Evolutionary conservation across 371 early-diverging fungal species (phyloP).

Genomic region (Mucor sp.): DNA sequence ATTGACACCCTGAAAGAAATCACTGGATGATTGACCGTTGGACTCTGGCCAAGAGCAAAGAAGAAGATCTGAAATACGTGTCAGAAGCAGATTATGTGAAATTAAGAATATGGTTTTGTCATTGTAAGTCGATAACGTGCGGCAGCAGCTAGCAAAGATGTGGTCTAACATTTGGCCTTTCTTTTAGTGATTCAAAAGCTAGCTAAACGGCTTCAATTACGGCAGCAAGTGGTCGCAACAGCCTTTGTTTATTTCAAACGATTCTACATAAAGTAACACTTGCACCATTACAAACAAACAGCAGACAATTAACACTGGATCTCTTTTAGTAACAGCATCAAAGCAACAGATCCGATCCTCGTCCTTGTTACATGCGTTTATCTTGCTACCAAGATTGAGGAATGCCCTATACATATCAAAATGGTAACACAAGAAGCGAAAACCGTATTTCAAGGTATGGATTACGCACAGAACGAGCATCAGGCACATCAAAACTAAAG

Average conservation of each 20-base stretch:
- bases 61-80: constrained; percentile 61
- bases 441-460: constrained; percentile 58
- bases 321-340: constrained; percentile 63
- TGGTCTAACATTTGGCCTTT: background rate
- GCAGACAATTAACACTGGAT: background rate
- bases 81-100: constrained; percentile 60
- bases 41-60: constrained; percentile 53
- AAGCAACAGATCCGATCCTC: constrained; percentile 75
- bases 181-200: constrained; percentile 73
- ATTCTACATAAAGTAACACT: constrained; percentile 79
- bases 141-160: background rate
- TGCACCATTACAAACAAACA: background rate
- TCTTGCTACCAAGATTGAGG: constrained; percentile 89
- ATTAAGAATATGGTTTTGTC: constrained; percentile 70
- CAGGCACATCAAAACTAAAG: background rate
- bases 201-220: constrained; percentile 70
- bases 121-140: constrained; percentile 41
- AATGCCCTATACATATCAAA: constrained; percentile 85
- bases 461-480: background rate
- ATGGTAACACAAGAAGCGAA: constrained; percentile 75
- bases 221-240: constrained; percentile 87
- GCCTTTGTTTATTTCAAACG: constrained; percentile 88
- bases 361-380: constrained; percentile 83
- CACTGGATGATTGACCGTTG: constrained; percentile 69
- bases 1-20: constrained; percentile 39